phyloP scores from a whole-genome alignment of 345 rosid species.

The Linum trigynum region DNA sequence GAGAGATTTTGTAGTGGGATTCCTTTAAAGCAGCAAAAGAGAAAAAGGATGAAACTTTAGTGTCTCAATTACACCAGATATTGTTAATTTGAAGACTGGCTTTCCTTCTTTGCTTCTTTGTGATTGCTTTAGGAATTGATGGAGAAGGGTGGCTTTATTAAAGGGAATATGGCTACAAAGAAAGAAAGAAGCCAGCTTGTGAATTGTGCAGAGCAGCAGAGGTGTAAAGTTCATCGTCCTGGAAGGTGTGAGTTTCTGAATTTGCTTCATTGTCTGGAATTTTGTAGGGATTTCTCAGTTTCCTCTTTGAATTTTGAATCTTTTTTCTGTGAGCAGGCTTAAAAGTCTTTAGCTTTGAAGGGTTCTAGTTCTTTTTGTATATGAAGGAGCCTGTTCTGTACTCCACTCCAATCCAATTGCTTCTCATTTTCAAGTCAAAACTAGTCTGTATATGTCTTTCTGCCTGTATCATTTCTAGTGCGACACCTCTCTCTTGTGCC shows the following conservation, averaged over 20 bases:
- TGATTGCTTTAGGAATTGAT: slow-evolving; percentile 6
- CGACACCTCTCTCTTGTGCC: no score
- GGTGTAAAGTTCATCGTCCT: not conserved
- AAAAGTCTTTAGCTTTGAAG: no score
- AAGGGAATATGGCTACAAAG: slow-evolving; percentile 8
- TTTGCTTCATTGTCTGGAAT: no score
- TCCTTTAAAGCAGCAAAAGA: slow-evolving; percentile 29
- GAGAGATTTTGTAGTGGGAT: slow-evolving; percentile 23
- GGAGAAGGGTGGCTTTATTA: slow-evolving; percentile 17
- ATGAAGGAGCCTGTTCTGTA: no score
- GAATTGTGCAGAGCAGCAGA: not conserved
- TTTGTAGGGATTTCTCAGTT: no score
- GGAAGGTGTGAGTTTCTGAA: not conserved
- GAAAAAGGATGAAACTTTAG: slow-evolving; percentile 7
- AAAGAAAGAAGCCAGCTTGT: not conserved
- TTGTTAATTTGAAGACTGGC: slow-evolving; percentile 18
- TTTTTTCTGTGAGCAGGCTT: no score
- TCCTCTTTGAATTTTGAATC: no score
- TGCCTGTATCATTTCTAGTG: no score
- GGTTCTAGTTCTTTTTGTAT: no score
- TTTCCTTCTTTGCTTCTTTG: slow-evolving; percentile 19
- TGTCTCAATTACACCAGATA: slow-evolving; percentile 15
- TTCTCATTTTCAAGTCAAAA: no score
- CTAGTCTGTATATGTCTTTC: no score
- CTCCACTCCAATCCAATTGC: no score